Base-by-base conservation (phyloP, 1,139 yeast genomes). In the Protomyces gravidus region DNA sequence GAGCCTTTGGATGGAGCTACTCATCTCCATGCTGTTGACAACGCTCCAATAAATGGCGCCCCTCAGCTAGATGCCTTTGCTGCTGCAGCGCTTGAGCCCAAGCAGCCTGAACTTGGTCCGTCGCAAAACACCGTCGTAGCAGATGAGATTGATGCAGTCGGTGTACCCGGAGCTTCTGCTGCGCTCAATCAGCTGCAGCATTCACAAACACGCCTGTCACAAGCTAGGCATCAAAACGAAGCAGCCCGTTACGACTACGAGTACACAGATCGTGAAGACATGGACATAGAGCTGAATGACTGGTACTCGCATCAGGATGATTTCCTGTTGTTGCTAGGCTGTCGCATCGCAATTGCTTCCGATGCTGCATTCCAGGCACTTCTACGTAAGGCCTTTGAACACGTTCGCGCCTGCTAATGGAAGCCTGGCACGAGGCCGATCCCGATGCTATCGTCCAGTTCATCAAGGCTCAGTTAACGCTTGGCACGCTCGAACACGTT, bases 271-370 rank as follows among this genome's bases (percentile, higher is more conserved):
- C 61, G 65, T 1, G 72, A 69, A 15, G 51, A 63, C 5, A 55
- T 65, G 27, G 61, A 52, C 17, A 50, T 61, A 1, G 75, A 72
- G 58, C 50, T 72, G 30, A 70, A 71, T 50, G 75, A 72, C 45
- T 72, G 75, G 75, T 72, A 71, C 60, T 67, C 67, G 17, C 67
- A 68, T 55, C 65, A 63, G 26, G 70, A 71, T 36, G 63, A 63
- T 50, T 65, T 67, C 52, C 47, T 11, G 17, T 28, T 23, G 27
- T 21, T 19, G 15, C 39, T 11, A 17, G 23, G 17, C 19, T 17
- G 58, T 25, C 30, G 48, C 27, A 26, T 26, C 27, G 23, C 13
- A 6, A 26, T 11, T 33, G 23, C 25, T 55, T 15, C n/a, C 23
- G 17, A 19, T 17, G 17, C 19, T 17, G 48, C 30, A 15, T 19